Evolutionary conservation across 73 alveolate species (phyloP).

Genomic region (Paramecium biaurelia): DNA sequence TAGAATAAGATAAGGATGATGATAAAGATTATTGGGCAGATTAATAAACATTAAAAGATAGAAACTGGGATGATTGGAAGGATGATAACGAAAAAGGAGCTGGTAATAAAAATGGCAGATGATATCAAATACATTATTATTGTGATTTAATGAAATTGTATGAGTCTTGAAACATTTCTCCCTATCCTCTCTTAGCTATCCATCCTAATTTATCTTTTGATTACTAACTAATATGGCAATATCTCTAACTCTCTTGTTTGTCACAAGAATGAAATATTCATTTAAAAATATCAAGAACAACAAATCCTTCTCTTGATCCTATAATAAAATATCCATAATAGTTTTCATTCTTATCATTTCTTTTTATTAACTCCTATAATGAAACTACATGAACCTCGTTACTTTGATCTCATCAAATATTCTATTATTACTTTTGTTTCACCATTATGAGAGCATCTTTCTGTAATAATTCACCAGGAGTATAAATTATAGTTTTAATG

Average conservation of each 20-base stretch:
- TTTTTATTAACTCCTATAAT: constrained; percentile 66
- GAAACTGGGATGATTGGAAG: constrained; percentile 86
- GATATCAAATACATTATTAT: neutral
- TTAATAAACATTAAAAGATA: constrained; percentile 71
- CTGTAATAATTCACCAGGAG: constrained; percentile 72
- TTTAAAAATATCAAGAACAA: constrained; percentile 87
- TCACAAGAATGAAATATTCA: constrained; percentile 82
- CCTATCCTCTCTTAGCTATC: constrained; percentile 80
- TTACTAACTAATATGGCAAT: constrained; percentile 79
- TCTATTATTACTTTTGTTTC: constrained; percentile 74
- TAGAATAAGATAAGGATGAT: constrained; percentile 73
- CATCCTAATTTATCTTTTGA: constrained; percentile 90
- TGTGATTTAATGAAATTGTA: constrained; percentile 77
- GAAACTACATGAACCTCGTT: constrained; percentile 95
- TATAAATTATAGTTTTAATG: constrained; percentile 96
- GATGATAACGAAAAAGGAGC: constrained; percentile 83
- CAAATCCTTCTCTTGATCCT: constrained; percentile 95
- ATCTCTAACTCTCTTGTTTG: constrained; percentile 94
- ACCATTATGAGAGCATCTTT: constrained; percentile 73
- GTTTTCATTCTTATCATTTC: constrained; percentile 42
- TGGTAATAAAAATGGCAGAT: constrained; percentile 74
- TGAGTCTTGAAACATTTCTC: constrained; percentile 91
- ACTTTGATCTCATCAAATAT: constrained; percentile 37
- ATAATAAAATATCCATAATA: constrained; percentile 82
- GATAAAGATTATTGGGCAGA: constrained; percentile 76